Conservation (phyloP, 1,284 basidiomycete species). For the Cutaneotrichosporon daszewskae region DNA sequence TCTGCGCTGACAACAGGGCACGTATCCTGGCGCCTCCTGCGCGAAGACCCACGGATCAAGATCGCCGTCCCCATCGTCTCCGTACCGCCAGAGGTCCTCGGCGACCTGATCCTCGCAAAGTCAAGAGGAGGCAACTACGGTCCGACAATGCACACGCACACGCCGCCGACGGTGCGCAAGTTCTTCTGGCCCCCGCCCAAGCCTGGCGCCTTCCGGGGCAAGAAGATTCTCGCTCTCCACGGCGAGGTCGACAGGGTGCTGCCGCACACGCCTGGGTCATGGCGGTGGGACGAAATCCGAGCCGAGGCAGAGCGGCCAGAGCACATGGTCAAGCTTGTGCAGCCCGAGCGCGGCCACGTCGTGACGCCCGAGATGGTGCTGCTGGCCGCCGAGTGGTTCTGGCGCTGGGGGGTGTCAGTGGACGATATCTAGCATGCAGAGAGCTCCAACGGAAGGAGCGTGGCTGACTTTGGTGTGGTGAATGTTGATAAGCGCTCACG, state of each 20-base stretch:
- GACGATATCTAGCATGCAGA: no score
- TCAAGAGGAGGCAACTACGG: no score
- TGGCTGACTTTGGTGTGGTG: no score
- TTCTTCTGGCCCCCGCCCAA: conserved; percentile 43
- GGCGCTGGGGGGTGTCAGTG: conserved; percentile 35
- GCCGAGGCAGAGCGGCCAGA: background rate
- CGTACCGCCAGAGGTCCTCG: conserved; percentile 3
- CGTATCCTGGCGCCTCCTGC: conserved; percentile 13
- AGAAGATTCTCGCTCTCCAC: conserved; percentile 64
- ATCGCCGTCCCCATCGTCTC: conserved; percentile 10
- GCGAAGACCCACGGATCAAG: conserved; percentile 47
- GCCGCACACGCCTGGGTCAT: conserved; percentile 22
- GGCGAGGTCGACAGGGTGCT: conserved; percentile 47
- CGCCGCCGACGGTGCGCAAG: background rate
- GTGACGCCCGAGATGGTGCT: conserved; percentile 44
- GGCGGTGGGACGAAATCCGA: conserved; percentile 33
- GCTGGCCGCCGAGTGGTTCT: conserved; percentile 41
- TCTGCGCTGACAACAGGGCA: conserved; percentile 1
- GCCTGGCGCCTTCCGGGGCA: conserved; percentile 56
- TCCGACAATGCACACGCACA: no score
- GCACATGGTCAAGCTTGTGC: conserved; percentile 33
- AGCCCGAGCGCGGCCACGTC: conserved; percentile 44
- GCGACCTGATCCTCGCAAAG: conserved; percentile 55
- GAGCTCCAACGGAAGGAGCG: no score
- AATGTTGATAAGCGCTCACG: no score